phyloP scores from a whole-genome alignment of 2,329 filamentous ascomycete species.

The Ophiostoma quercus region DNA sequence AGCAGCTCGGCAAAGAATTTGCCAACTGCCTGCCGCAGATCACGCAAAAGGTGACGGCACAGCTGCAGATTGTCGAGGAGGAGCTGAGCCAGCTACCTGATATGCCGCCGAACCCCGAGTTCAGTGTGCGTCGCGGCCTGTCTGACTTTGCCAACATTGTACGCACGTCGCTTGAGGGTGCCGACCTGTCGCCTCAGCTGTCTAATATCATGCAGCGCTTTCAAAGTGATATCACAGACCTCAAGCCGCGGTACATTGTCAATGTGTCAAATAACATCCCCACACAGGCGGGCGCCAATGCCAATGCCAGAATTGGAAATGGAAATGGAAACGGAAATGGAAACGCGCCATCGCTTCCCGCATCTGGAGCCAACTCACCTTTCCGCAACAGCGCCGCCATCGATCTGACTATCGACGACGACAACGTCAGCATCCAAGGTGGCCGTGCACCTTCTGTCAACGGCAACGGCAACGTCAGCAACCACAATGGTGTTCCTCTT shows the following conservation, averaged over 20 bases:
- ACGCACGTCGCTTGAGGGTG: slow-evolving; percentile 45
- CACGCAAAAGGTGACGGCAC: slow-evolving; percentile 46
- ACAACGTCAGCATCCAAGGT: slow-evolving; percentile 27
- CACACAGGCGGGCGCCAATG: background rate
- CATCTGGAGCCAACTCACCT: background rate
- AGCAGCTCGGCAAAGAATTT: slow-evolving; percentile 51
- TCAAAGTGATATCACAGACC: slow-evolving; percentile 40
- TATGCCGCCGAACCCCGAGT: slow-evolving; percentile 61
- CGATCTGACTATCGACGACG: slow-evolving; percentile 39
- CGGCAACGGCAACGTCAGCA: background rate
- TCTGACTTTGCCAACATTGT: slow-evolving; percentile 52
- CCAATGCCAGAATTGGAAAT: background rate
- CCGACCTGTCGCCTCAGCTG: slow-evolving; percentile 43
- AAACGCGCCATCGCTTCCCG: background rate
- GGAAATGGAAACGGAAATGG: background rate
- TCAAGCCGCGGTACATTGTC: slow-evolving; percentile 46
- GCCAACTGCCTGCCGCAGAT: slow-evolving; percentile 43
- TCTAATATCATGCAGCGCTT: slow-evolving; percentile 49
- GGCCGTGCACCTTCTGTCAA: slow-evolving; percentile 7
- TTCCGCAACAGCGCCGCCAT: slow-evolving; percentile 24
- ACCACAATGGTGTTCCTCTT: background rate
- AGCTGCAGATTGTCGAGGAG: slow-evolving; percentile 48
- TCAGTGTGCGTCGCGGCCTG: slow-evolving; percentile 58
- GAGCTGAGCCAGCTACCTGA: slow-evolving; percentile 59
- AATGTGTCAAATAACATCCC: slow-evolving; percentile 26